These are phyloP conservation scores for Prasinococcaceae sp. DNA, from an alignment of 139 green algal species.

Conservation along the genomic window DNA sequence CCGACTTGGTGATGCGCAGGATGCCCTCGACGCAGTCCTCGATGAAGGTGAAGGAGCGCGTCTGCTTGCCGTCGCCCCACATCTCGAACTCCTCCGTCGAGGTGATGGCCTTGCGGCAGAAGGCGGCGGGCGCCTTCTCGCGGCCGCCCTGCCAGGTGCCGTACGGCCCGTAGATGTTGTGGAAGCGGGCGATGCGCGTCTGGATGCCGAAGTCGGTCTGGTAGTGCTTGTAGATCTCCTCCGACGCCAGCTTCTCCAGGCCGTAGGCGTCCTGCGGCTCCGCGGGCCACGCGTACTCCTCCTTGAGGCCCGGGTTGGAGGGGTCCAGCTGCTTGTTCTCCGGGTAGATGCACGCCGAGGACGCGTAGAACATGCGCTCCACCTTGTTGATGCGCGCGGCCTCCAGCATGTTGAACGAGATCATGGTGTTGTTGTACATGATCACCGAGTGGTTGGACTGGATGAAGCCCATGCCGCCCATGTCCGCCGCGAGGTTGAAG, in stretches of 20 bases:
- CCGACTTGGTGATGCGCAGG: slow-evolving; percentile 90
- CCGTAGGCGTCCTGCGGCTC: slow-evolving; percentile 97
- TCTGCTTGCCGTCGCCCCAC: slow-evolving; percentile 99
- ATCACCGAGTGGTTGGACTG: slow-evolving; percentile 98
- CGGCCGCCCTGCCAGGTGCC: slow-evolving; percentile 98
- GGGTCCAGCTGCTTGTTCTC: slow-evolving; percentile 83
- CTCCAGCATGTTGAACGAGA: slow-evolving; percentile 97
- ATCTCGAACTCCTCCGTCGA: slow-evolving; percentile 84
- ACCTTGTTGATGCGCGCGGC: slow-evolving; percentile 44
- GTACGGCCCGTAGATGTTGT: slow-evolving; percentile 84
- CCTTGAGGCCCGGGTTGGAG: slow-evolving; percentile 81
- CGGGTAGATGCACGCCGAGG: slow-evolving; percentile 96
- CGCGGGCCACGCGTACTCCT: slow-evolving; percentile 87
- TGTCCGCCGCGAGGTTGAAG: slow-evolving; percentile 98
- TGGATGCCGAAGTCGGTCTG: slow-evolving; percentile 92
- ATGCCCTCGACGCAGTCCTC: slow-evolving; percentile 99
- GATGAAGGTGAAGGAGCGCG: slow-evolving; percentile 97
- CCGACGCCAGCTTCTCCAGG: slow-evolving; percentile 91
- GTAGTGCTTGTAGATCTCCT: slow-evolving; percentile 98
- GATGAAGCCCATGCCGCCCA: slow-evolving; percentile 99
- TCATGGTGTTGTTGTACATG: slow-evolving; percentile 99
- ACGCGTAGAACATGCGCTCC: slow-evolving; percentile 92
- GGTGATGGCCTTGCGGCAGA: slow-evolving; percentile 91
- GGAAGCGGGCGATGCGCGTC: slow-evolving; percentile 72
- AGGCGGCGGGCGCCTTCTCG: slow-evolving; percentile 97